Conservation (phyloP, 176 grass and related monocot species). For the Otatea glauca region DNA sequence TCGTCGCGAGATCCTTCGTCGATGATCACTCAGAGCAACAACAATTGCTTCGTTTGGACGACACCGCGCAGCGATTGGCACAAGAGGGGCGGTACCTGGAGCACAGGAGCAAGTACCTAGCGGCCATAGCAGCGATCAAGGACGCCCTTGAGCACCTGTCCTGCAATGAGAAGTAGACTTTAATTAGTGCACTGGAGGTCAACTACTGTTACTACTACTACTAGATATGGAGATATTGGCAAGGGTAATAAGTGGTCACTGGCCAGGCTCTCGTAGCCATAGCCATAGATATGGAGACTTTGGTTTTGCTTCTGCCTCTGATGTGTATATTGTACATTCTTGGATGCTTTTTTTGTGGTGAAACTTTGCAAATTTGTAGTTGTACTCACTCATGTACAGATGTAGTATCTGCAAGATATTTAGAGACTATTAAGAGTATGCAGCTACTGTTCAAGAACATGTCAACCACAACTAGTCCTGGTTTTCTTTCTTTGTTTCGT, state of each 20-base stretch:
- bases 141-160: conserved; percentile 45
- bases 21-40: conserved; percentile 64
- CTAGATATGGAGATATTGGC: background rate
- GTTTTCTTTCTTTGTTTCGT: background rate
- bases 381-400: conserved; percentile 35
- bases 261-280: background rate
- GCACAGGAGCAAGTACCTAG: conserved; percentile 58
- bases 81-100: conserved; percentile 41
- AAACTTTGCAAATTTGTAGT: conserved; percentile 12
- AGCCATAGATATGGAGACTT: background rate
- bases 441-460: too few relatives aligned
- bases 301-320: background rate
- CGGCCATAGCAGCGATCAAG: conserved; percentile 48
- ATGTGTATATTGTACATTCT: conserved; percentile 40
- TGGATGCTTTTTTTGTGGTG: background rate
- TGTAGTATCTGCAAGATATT: background rate
- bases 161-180: conserved; percentile 46
- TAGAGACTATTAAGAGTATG: background rate
- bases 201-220: background rate
- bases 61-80: conserved; percentile 28
- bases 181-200: conserved; percentile 3
- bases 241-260: background rate
- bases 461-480: too few relatives aligned
- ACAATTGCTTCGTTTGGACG: conserved; percentile 39
- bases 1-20: conserved; percentile 60